Conservation (phyloP, 2,329 filamentous ascomycete species). For the Aspergillus amoenus region DNA sequence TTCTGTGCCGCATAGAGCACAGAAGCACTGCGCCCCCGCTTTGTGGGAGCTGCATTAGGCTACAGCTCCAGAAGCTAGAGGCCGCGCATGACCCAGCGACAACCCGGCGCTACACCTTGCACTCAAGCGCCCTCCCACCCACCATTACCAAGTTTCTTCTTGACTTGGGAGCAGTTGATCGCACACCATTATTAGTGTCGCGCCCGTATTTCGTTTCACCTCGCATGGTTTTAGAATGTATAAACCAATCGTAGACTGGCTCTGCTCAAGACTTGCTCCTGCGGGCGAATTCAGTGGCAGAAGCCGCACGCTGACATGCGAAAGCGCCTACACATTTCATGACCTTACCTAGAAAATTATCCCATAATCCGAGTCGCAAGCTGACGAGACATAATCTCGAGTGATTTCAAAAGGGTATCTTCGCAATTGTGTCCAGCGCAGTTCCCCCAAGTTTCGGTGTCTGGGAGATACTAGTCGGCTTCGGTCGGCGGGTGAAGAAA, state of each 20-base stretch:
- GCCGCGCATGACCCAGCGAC: not conserved
- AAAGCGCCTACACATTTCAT: not conserved
- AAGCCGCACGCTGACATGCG: not conserved
- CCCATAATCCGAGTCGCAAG: not conserved
- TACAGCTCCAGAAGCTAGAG: not conserved
- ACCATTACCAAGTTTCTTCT: not conserved
- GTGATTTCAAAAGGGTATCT: not conserved
- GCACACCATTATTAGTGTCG: not conserved
- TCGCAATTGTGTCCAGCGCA: not conserved
- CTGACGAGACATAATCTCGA: not conserved
- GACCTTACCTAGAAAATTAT: not conserved
- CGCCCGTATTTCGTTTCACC: not conserved
- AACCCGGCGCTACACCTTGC: not conserved
- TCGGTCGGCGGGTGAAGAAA: not conserved
- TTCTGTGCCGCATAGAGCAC: not conserved
- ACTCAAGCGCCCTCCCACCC: not conserved
- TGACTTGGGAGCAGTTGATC: not conserved
- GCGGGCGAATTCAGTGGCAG: not conserved
- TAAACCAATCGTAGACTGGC: no score
- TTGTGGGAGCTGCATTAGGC: not conserved
- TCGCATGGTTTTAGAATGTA: not conserved
- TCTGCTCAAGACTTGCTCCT: not conserved
- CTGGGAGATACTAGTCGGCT: not conserved
- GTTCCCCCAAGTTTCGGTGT: not conserved
- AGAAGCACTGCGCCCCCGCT: not conserved